Evolutionary conservation across 2,329 filamentous ascomycete genomes (phyloP), one percentile per base, ranked within the genome.

Genomic region (Diaporthe aspalathi): DNA sequence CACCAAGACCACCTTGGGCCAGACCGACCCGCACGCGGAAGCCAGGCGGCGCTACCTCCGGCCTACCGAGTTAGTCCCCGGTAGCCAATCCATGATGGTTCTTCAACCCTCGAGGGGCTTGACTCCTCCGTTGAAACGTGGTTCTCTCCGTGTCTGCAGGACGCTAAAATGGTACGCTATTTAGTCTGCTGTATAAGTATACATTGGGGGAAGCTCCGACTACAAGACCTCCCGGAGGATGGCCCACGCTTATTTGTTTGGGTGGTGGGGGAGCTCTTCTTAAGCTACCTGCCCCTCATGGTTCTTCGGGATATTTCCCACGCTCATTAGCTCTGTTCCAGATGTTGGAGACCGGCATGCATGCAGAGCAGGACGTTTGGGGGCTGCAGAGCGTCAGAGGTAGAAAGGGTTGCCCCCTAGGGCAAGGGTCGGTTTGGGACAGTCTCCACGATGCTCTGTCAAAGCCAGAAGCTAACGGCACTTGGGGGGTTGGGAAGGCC

Each of bases 391-490:
- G 22, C 29, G 60, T 65, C 32, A 65, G 60, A 65, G 60, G 45
- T 65, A 50, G 29, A 65, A 38, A 65, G 60, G 45, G 2, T 2
- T 2, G 5, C 12, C 60, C 43, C 53, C 60, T 5, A 12, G 35
- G n/a, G 49, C 71, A 67, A 57, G 71, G 71, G 68, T 56, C 27
- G 22, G 47, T 63, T 67, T 70, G 67, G 70, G 70, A 45, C 40
- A 49, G 53, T 68, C 62, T 47, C 62, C 56, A 70, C 52, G 67
- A 65, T 70, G 20, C 52, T 62, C 52, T 62, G 60, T 72, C 67
- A 53, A 70, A 66, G 45, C 53, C 60, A 72, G 70, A 66, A 70
- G 67, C 57, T 57, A n/a, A 53, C 40, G 35, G 43, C 56, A 27
- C 14, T 27, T 32, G 43, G 6, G 6, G 35, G 35, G 35, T 8